Evolutionary conservation across 2,329 filamentous ascomycete genomes (phyloP), one percentile per base, ranked within the genome.

Genomic region (Fusarium concolor): DNA sequence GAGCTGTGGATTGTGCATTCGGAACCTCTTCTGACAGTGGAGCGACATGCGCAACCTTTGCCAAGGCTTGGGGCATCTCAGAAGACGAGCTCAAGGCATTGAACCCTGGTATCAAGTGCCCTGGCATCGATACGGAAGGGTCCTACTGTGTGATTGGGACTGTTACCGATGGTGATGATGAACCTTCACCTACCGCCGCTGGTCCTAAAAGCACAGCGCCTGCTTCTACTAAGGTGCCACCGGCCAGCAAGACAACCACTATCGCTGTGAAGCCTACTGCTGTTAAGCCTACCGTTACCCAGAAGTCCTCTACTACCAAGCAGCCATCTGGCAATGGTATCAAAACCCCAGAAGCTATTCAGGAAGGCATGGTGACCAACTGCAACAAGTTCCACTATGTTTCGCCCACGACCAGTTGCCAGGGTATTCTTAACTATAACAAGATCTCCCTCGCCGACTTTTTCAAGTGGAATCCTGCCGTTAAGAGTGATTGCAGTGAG

Each of bases 311-410:
- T 39, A 4, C 20, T 15, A 15, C 15, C 4, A 35, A 8, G 26
- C 6, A 26, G 26, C 26, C 26, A 6, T 26, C 26, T 26, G 26
- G 29, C 10, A 31, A 31, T 31, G 29, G 29, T 10, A 31, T 31
- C 29, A 12, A 24, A 12, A 54, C 55, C 2, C 55, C 39, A 0
- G 5, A 11, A 1, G 35, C 59, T 17, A 49, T 61, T 2, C 56
- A 62, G 15, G 14, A 52, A 5, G 59, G 59, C 11, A 62, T 62
- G 43, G 26, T 41, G 1, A n/a, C 15, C 0, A 61, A 37, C 37
- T 62, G 56, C 20, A 61, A 62, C 12, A 61, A 61, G 4, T 62
- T 62, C 12, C 49, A 62, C 12, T 17, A n/a, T 4, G 5, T 62
- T 2, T 3, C 1, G 0, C 3, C 24, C 4, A 55, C 29, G 0